Base-by-base conservation (phyloP, 768 basidiomycete species). In the Agrocybe chaxingu region DNA sequence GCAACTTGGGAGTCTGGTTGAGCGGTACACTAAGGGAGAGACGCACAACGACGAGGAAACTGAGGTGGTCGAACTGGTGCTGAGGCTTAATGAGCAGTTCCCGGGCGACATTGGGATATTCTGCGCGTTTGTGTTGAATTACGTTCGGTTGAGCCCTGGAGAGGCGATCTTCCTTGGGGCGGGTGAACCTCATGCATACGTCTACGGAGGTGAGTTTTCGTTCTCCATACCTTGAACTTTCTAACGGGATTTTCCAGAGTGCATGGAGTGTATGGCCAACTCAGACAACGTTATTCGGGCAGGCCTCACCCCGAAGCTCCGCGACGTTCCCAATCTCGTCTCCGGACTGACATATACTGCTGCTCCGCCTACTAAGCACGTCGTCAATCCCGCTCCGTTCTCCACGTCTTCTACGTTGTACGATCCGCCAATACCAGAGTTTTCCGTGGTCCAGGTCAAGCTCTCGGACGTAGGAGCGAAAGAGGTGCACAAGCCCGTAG, bases 281-380 rank as follows among this genome's bases (percentile, higher is more conserved):
- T 95, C 92, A 0, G 97, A 99, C 72, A 98, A 98, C 66, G 97
- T 99, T 67, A 95, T 99, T 56, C 91, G 97, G 31, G 97, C 97
- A 6, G 97, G 97, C 10, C 83, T 99, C 36, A 99, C 97, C 0
- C 96, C 97, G 1, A 99, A 99, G 70, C 79, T 92, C 31, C 86
- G 97, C 47, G 97, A 99, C 66, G 85, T 99, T 33, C 84, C 85
- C 8, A 98, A 96, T 56, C 84, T 99, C 38, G 77, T 97, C 51
- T 75, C 81, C 3, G 87, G 89, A 55, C 79, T 98, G 52, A 98
- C 94, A 7, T 99, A 98, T 67, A 76, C 70, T 43, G 78, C 92
- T 7, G 82, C 84, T 1, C 76, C 79, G 10, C 79, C 87, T 8
- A 70, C 77, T 7, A 80, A 80, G 43, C 93, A 97, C 62, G 67